A percentile compares a stretch with the other conserved stretches of the same genome.
phyloP scores from a whole-genome alignment of 1,284 basidiomycete genomes.

The Puccinia triticina region DNA sequence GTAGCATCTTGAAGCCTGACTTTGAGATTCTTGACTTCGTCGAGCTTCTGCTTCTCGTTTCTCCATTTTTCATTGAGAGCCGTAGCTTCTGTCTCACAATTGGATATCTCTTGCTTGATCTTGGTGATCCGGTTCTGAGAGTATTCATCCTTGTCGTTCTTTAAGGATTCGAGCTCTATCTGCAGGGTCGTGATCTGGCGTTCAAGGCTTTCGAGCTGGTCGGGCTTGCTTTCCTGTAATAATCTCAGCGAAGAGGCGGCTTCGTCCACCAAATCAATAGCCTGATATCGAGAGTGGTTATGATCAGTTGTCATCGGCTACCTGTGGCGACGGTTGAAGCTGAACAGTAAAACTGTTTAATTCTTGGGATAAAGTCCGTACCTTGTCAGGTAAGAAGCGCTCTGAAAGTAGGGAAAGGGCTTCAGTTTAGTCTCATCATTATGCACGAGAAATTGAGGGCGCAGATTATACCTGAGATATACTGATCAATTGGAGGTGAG shows the following conservation, averaged over 20 bases:
- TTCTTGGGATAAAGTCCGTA: conserved; percentile 64
- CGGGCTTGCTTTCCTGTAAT: conserved; percentile 86
- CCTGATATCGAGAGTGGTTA: not conserved
- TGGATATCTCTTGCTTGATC: conserved; percentile 70
- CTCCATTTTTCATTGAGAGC: conserved; percentile 74
- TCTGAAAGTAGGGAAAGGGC: conserved; percentile 61
- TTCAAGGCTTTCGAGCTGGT: conserved; percentile 79
- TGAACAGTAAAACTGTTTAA: conserved; percentile 56
- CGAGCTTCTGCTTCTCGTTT: conserved; percentile 73
- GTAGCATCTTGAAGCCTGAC: conserved; percentile 45
- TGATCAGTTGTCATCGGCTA: not conserved
- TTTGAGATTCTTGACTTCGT: conserved; percentile 77
- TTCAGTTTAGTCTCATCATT: not conserved
- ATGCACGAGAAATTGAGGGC: not conserved
- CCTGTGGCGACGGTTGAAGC: conserved; percentile 65
- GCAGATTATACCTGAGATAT: conserved; percentile 42
- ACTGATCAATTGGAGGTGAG: conserved; percentile 51
- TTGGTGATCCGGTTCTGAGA: conserved; percentile 72
- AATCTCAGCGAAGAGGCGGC: conserved; percentile 83
- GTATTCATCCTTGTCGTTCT: conserved; percentile 82
- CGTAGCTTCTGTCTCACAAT: conserved; percentile 69
- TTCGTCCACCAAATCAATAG: conserved; percentile 78
- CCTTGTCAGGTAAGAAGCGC: conserved; percentile 84
- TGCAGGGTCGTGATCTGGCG: conserved; percentile 81
- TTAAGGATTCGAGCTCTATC: conserved; percentile 86